Conservation (phyloP, 2,329 filamentous ascomycete species). For the Aschersonia sp. region DNA sequence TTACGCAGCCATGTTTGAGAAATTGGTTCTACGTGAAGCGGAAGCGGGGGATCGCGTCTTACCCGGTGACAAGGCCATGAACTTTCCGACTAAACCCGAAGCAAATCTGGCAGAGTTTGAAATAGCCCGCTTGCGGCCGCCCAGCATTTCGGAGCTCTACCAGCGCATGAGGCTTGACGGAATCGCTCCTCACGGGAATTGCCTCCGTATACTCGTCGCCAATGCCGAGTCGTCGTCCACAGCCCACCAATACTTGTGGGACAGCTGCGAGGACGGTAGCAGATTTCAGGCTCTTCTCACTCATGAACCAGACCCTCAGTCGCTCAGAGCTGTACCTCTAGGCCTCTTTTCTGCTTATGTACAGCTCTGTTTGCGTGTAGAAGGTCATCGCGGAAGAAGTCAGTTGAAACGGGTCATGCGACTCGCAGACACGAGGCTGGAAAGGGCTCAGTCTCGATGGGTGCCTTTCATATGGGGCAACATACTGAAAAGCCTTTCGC, state of each 20-base stretch:
- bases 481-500: slow-evolving; percentile 18
- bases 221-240: slow-evolving; percentile 31
- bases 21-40: slow-evolving; percentile 26
- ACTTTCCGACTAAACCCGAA: slow-evolving; percentile 19
- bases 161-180: slow-evolving; percentile 36
- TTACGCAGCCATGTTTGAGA: slow-evolving; percentile 46
- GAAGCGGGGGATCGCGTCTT: slow-evolving; percentile 16
- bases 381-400: slow-evolving; percentile 8
- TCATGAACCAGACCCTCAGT: slow-evolving; percentile 9
- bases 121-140: slow-evolving; percentile 45
- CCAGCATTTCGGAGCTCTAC: slow-evolving; percentile 43
- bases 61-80: slow-evolving; percentile 46
- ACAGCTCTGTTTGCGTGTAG: slow-evolving; percentile 11
- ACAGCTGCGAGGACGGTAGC: slow-evolving; percentile 17
- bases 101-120: slow-evolving; percentile 50
- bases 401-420: slow-evolving; percentile 17
- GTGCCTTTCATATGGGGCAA: slow-evolving; percentile 16
- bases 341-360: slow-evolving; percentile 36
- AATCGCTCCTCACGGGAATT: slow-evolving; percentile 31
- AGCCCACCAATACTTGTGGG: slow-evolving; percentile 33
- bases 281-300: slow-evolving; percentile 7
- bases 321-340: slow-evolving; percentile 12
- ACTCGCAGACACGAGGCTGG: slow-evolving; percentile 13
- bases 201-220: slow-evolving; percentile 39
- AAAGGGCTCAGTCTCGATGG: slow-evolving; percentile 11